A percentile compares a stretch with the other conserved stretches of the same genome.
Evolutionary conservation across 352 stramenopile genomes (phyloP).

Genomic region (Phytophthora idaei): DNA sequence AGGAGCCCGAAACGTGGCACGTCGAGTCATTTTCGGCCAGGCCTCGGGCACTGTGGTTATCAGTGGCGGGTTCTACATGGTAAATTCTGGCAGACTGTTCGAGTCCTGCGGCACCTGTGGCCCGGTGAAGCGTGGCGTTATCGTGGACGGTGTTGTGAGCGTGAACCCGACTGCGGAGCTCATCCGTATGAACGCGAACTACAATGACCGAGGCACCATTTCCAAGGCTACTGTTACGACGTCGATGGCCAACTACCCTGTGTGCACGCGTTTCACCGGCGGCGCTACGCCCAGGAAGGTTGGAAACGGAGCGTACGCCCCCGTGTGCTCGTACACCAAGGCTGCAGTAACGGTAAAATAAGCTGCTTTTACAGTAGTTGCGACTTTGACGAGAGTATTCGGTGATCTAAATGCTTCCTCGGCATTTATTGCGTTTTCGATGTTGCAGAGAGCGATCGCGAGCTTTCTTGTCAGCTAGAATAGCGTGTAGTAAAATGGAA

Average conservation of each 20-base stretch:
- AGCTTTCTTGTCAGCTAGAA: slow-evolving; percentile 38
- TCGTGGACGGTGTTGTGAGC: slow-evolving; percentile 54
- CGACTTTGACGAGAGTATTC: slow-evolving; percentile 7
- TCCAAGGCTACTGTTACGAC: slow-evolving; percentile 50
- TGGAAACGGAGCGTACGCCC: slow-evolving; percentile 28
- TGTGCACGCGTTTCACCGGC: slow-evolving; percentile 41
- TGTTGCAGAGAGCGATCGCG: slow-evolving; percentile 33
- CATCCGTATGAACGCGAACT: slow-evolving; percentile 74
- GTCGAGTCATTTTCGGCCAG: slow-evolving; percentile 54
- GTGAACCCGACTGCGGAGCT: slow-evolving; percentile 60
- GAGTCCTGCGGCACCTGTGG: slow-evolving; percentile 71
- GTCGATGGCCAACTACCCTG: slow-evolving; percentile 22
- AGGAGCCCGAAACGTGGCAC: slow-evolving; percentile 48
- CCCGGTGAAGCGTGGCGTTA: slow-evolving; percentile 58
- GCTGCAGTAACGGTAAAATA: slow-evolving; percentile 35
- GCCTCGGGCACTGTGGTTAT: slow-evolving; percentile 56
- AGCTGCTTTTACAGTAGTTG: background rate
- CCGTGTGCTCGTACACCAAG: slow-evolving; percentile 38
- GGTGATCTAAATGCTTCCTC: slow-evolving; percentile 19
- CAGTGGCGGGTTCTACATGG: slow-evolving; percentile 58
- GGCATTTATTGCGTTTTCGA: slow-evolving; percentile 32
- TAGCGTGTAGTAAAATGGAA: slow-evolving; percentile 43
- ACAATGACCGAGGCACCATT: slow-evolving; percentile 65
- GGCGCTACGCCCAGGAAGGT: slow-evolving; percentile 36
- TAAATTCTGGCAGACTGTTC: slow-evolving; percentile 52